Evolutionary conservation across 177 flowering plant species (phyloP), one percentile per base, ranked within the genome.

Genomic region (Tripterygium wilfordii): DNA sequence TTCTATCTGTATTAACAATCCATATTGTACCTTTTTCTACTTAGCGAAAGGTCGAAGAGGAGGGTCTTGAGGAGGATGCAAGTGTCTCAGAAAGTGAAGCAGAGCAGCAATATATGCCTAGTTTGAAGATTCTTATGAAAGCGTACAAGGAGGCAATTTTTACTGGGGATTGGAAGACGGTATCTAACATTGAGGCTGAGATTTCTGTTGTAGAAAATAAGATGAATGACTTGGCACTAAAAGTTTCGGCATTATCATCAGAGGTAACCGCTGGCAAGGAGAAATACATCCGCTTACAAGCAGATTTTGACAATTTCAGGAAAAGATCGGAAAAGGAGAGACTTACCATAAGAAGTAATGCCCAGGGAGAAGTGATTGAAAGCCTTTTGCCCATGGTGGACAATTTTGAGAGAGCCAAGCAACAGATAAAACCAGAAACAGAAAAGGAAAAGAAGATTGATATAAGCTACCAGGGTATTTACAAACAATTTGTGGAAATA

Each of bases 221-320:
- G 58, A 84, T 74, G 55, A 67, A 64, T 58, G 74, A 70, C 38
- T 53, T 86, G 58, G 61, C 40, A 17, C 49, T 70, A 58, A 77
- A 80, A 64, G 74, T 77, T 49, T 60, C 72, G 21, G 42, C 71
- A 42, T 53, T 86, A 54, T 67, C 80, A 18, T 57, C 62, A 7
- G 95, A 86, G 53, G 65, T 77, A 41, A 59, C 68, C 43, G 71
- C 96, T 52, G 80, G 75, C 42, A 92, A 86, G 66, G 84, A 82
- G 48, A 80, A 70, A 50, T 75, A 46, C 45, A 54, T 89, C 4
- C 87, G 88, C 7, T 54, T 87, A 47, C 81, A 84, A 61, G 99
- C 99, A 21, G 95, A 92, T 74, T 92, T 92, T 69, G 97, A 92
- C 26, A 92, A 89, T 57, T 81, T 62, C 54, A 82, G 99, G 54